phyloP scores from a whole-genome alignment of 306 rosid species.

The Cicer bijugum region DNA sequence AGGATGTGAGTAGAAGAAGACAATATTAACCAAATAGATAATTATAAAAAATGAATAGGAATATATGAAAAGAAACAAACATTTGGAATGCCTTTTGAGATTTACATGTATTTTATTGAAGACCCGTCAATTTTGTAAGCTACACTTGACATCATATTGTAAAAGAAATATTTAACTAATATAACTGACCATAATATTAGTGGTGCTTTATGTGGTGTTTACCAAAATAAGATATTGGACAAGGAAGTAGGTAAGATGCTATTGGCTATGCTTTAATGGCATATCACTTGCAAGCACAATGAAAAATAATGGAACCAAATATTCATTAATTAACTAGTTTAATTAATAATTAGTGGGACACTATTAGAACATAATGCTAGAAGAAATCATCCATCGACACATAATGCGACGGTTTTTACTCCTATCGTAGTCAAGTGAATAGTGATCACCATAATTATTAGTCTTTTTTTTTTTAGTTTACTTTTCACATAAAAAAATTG shows the following conservation, averaged over 20 bases:
- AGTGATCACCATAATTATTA: background rate
- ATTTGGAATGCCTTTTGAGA: slow-evolving; percentile 56
- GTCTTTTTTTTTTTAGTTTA: too few relatives aligned
- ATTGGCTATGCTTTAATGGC: slow-evolving; percentile 55
- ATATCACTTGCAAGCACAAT: slow-evolving; percentile 63
- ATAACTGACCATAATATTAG: slow-evolving; percentile 33
- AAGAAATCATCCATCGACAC: background rate
- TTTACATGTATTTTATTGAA: slow-evolving; percentile 46
- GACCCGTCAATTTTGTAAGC: slow-evolving; percentile 50
- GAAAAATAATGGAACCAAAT: slow-evolving; percentile 45
- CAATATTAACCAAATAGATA: slow-evolving; percentile 55
- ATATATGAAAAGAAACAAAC: slow-evolving; percentile 47
- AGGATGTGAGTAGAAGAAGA: slow-evolving; percentile 79
- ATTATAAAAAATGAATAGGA: slow-evolving; percentile 33
- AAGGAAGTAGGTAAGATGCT: slow-evolving; percentile 63
- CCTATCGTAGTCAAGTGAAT: slow-evolving; percentile 2
- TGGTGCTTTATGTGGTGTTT: slow-evolving; percentile 67
- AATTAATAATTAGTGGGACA: slow-evolving; percentile 41
- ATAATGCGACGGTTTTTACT: slow-evolving; percentile 33
- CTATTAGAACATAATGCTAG: slow-evolving; percentile 38
- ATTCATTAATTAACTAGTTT: slow-evolving; percentile 39
- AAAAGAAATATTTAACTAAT: slow-evolving; percentile 49
- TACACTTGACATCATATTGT: slow-evolving; percentile 71
- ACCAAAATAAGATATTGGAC: slow-evolving; percentile 46
- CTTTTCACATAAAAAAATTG: too few relatives aligned